Evolutionary conservation across 2,329 filamentous ascomycete species (phyloP).

Genomic region (Raffaelea ambrosiae): DNA sequence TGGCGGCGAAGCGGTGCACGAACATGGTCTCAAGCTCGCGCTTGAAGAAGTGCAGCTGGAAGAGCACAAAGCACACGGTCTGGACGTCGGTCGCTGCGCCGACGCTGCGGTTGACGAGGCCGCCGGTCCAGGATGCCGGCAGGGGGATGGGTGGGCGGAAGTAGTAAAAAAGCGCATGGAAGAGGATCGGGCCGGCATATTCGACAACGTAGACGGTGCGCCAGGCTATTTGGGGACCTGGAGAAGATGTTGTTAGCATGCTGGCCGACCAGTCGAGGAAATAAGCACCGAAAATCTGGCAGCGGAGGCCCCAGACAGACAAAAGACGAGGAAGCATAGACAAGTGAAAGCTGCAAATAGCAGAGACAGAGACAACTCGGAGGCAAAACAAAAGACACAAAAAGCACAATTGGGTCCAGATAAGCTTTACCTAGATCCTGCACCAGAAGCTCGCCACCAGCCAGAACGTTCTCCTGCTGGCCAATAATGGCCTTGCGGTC

Average conservation of each 20-base stretch:
- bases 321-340: not conserved
- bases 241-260: not conserved
- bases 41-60: constrained; percentile 83
- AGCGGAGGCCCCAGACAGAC: not conserved
- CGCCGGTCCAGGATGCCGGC: constrained; percentile 13
- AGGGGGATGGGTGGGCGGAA: constrained; percentile 63
- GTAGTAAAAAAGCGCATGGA: constrained; percentile 68
- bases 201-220: constrained; percentile 91
- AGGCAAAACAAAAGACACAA: not conserved
- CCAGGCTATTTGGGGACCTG: constrained; percentile 86
- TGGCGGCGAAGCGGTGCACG: constrained; percentile 88
- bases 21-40: constrained; percentile 92
- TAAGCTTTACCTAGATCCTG: constrained; percentile 78
- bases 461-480: constrained; percentile 38
- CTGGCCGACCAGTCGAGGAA: not conserved
- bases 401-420: constrained; percentile 13
- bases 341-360: constrained; percentile 1
- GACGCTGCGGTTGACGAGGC: constrained; percentile 24
- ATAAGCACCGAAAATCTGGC: too few species aligned
- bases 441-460: constrained; percentile 59
- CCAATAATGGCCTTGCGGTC: constrained; percentile 47
- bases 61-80: constrained; percentile 62
- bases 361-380: not conserved
- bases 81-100: constrained; percentile 51
- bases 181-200: constrained; percentile 83